Evolutionary conservation across 2,329 filamentous ascomycete genomes (phyloP), one percentile per base, ranked within the genome.

Genomic region (Colletotrichum liaoningense): DNA sequence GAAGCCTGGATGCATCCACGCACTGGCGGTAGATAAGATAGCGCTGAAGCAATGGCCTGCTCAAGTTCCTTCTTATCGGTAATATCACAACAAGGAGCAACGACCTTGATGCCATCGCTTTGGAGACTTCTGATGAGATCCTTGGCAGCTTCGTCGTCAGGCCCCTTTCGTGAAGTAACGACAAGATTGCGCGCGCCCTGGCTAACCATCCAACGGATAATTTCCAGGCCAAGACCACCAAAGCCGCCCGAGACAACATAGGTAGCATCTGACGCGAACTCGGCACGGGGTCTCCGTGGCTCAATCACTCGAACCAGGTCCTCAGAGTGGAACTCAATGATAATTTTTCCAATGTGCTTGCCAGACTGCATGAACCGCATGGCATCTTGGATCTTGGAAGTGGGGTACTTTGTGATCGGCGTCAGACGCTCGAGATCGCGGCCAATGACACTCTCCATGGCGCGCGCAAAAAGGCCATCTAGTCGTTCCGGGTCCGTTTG

Each of bases 361-460:
- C 85, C 85, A 1, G 77, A 79, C 68, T 87, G 84, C 82, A 88
- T 83, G 57, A 82, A 80, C 0, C 84, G 77, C 74, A 88, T 85
- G 0, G 84, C 85, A 8, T 84, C 80, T 26, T 80, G 75, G 1
- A 86, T 77, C 2, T 81, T 67, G 4, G 76, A 74, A 0, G 78
- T 75, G 4, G 69, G 59, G 59, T 80, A 78, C n/a, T 75, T 60
- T 49, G 49, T 58, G 14, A 82, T 76, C 12, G 80, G 79, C 1
- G 12, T 73, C 68, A 4, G 76, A 66, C 9, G n/a, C 11, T 56
- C 16, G 24, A 72, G 12, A 12, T 5, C 28, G 1, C 14, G 2
- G 11, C 28, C 16, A 24, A 49, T 6, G 1, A 60, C 55, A 5
- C n/a, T 38, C 3, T 60, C 12, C 55, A 67, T 52, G n/a, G 26